Conservation (phyloP, 23 red algal genomes). For the Chondrus crispus region DNA sequence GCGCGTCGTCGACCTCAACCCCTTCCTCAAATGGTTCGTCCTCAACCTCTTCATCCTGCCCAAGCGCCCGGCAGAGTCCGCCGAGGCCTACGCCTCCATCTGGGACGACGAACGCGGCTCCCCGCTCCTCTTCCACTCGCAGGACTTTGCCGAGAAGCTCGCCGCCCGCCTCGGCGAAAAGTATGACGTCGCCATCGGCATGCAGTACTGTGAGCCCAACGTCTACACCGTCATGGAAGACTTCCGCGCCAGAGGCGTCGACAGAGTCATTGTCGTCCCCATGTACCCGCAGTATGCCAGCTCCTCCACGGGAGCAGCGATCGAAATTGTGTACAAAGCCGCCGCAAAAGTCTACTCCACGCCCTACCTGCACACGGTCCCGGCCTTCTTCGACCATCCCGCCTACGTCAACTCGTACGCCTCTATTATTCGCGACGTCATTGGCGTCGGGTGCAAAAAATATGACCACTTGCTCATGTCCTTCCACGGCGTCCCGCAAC, state of each 20-base stretch:
- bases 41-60: conserved; percentile 88
- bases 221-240: conserved; percentile 72
- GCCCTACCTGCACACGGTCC: conserved; percentile 95
- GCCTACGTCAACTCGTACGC: conserved; percentile 86
- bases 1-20: conserved; percentile 93
- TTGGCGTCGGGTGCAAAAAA: conserved; percentile 75
- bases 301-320: conserved; percentile 80
- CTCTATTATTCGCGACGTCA: conserved; percentile 56
- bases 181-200: conserved; percentile 83
- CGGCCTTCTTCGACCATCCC: conserved; percentile 97
- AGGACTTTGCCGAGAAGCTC: conserved; percentile 84
- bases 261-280: conserved; percentile 89
- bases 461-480: conserved; percentile 96
- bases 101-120: conserved; percentile 94
- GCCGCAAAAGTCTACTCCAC: conserved; percentile 89
- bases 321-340: conserved; percentile 91
- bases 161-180: conserved; percentile 68
- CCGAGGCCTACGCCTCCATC: conserved; percentile 89
- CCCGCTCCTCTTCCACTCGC: conserved; percentile 79
- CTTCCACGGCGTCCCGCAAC: conserved; percentile 94
- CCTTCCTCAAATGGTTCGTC: conserved; percentile 73
- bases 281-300: conserved; percentile 97
- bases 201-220: conserved; percentile 98
- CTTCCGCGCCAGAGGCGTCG: conserved; percentile 72
- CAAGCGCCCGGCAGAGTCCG: conserved; percentile 79